Conservation (phyloP, 2,329 filamentous ascomycete genomes). For the Talaromyces pinophilus region DNA sequence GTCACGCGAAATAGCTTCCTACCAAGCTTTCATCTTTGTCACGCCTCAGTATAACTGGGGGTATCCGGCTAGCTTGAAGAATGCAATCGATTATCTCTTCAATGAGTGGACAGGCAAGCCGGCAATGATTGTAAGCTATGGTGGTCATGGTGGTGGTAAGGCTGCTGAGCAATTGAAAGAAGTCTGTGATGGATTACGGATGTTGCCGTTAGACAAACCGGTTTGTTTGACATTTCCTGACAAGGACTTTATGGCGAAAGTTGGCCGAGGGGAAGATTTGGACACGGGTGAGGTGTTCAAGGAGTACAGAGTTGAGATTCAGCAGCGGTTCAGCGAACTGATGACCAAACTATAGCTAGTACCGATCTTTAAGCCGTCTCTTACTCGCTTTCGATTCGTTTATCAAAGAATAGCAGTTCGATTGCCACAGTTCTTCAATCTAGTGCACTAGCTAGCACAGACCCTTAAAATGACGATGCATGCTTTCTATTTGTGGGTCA, state of each 20-base stretch:
- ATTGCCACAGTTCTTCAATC: background rate
- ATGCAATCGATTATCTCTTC: slow-evolving; percentile 60
- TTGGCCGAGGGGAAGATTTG: slow-evolving; percentile 9
- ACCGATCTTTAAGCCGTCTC: background rate
- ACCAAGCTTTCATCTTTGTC: slow-evolving; percentile 38
- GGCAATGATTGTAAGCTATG: slow-evolving; percentile 54
- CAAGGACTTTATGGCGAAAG: background rate
- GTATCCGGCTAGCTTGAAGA: slow-evolving; percentile 55
- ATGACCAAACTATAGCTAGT: background rate
- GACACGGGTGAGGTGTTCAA: background rate
- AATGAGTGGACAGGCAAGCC: slow-evolving; percentile 60
- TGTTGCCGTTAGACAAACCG: slow-evolving; percentile 7
- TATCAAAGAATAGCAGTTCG: background rate
- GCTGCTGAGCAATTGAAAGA: slow-evolving; percentile 14
- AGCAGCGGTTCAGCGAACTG: slow-evolving; percentile 7
- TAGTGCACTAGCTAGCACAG: background rate
- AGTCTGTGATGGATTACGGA: slow-evolving; percentile 17
- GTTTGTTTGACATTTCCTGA: slow-evolving; percentile 13
- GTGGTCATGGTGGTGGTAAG: slow-evolving; percentile 38
- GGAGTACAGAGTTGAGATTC: slow-evolving; percentile 1
- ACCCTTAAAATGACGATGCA: background rate
- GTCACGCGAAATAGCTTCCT: slow-evolving; percentile 17
- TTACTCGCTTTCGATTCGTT: background rate
- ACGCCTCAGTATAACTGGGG: slow-evolving; percentile 54
- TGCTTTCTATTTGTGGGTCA: background rate